These are phyloP conservation scores for Aspergillus udagawae DNA, from an alignment of 2,329 filamentous ascomycete genomes.

Conservation along the genomic window DNA sequence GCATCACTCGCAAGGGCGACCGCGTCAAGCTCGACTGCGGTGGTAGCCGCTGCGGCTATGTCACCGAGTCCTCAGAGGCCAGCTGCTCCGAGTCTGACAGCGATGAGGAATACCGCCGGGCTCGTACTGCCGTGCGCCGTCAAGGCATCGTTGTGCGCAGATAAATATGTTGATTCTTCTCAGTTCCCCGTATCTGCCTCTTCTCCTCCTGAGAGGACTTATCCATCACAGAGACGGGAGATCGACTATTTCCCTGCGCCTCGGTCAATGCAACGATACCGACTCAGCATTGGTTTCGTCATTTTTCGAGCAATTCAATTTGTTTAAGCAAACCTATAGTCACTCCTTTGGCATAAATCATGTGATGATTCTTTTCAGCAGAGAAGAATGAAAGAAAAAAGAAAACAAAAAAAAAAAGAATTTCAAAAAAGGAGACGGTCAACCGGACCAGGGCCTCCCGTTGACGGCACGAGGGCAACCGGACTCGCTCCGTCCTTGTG, in stretches of 20 bases:
- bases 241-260: background rate
- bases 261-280: background rate
- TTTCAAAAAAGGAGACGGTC: constrained; percentile 6
- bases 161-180: constrained; percentile 18
- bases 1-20: constrained; percentile 88
- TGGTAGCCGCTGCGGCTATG: constrained; percentile 79
- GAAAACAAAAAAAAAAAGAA: constrained; percentile 1
- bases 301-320: background rate
- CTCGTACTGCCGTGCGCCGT: constrained; percentile 31
- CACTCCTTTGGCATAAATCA: constrained; percentile 12
- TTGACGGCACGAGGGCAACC: constrained; percentile 8
- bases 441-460: constrained; percentile 2
- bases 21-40: constrained; percentile 96
- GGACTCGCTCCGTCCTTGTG: constrained; percentile 13
- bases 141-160: constrained; percentile 39
- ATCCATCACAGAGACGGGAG: background rate
- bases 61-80: constrained; percentile 57
- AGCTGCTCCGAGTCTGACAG: constrained; percentile 61
- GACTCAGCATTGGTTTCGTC: background rate
- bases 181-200: background rate
- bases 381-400: constrained; percentile 1
- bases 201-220: background rate
- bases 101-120: constrained; percentile 37
- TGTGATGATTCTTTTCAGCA: background rate
- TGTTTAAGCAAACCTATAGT: constrained; percentile 11